Percentiles rank a stretch among this genome's conserved stretches.
These are phyloP conservation scores for Theileria orientalis DNA, from an alignment of 169 alveolate genomes.

Conservation along the genomic window DNA sequence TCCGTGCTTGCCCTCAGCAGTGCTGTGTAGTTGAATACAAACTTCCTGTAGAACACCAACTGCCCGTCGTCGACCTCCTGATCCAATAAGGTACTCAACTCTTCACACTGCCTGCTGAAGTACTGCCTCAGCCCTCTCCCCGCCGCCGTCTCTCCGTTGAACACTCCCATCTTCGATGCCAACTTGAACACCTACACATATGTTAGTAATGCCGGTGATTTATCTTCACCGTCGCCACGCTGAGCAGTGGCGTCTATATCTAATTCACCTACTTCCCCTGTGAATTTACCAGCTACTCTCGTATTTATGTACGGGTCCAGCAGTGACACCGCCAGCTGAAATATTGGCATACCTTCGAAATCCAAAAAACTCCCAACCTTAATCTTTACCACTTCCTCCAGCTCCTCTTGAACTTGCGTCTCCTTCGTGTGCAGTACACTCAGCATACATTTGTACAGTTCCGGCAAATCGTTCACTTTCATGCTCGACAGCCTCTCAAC, in stretches of 20 bases:
- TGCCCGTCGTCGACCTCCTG: not conserved
- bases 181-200: not conserved
- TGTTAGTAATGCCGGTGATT: not conserved
- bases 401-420: not conserved
- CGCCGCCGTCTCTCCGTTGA: not conserved
- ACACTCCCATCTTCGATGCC: not conserved
- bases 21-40: not conserved
- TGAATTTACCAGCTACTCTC: not conserved
- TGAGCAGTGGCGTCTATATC: no score
- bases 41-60: not conserved
- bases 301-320: not conserved
- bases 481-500: not conserved
- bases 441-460: conserved; percentile 7
- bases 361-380: not conserved
- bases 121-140: not conserved
- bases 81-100: not conserved
- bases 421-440: conserved; percentile 4
- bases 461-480: not conserved
- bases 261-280: not conserved
- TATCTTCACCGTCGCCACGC: no score
- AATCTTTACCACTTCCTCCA: not conserved
- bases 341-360: not conserved
- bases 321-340: conserved; percentile 2
- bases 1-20: not conserved
- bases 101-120: not conserved